Conservation (phyloP, 495 filamentous ascomycete genomes). For the Penicillium atrosanguineum region DNA sequence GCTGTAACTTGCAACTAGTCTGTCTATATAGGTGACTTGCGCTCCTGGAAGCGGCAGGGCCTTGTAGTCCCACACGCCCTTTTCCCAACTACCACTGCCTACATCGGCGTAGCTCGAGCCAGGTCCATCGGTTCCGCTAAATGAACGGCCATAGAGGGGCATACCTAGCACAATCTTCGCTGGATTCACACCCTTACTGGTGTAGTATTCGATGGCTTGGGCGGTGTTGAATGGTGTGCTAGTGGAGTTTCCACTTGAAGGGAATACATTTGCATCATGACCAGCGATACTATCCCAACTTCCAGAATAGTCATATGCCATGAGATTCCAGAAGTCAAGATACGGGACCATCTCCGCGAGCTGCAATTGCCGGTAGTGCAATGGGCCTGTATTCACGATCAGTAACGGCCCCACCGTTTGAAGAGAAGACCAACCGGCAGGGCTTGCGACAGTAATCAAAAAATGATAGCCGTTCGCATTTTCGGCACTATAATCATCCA, state of each 20-base stretch:
- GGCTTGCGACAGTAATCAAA: conserved; percentile 63
- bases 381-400: conserved; percentile 42
- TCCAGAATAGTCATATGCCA: conserved; percentile 75
- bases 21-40: conserved; percentile 5
- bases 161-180: conserved; percentile 77
- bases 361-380: conserved; percentile 59
- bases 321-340: conserved; percentile 70
- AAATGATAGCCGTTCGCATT: conserved; percentile 53
- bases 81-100: conserved; percentile 66
- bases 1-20: conserved; percentile 58
- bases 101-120: conserved; percentile 67
- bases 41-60: conserved; percentile 46
- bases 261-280: conserved; percentile 77
- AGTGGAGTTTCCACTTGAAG: conserved; percentile 44
- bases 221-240: conserved; percentile 70
- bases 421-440: not conserved
- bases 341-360: conserved; percentile 61
- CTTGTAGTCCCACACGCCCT: conserved; percentile 77
- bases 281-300: conserved; percentile 67
- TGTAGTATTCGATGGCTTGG: conserved; percentile 62
- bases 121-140: conserved; percentile 66
- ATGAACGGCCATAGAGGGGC: conserved; percentile 83
- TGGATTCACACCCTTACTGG: conserved; percentile 54
- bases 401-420: not conserved
- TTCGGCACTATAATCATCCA: conserved; percentile 60